Evolutionary conservation across 768 basidiomycete species (phyloP).

Genomic region (Boletus rubescentipes): DNA sequence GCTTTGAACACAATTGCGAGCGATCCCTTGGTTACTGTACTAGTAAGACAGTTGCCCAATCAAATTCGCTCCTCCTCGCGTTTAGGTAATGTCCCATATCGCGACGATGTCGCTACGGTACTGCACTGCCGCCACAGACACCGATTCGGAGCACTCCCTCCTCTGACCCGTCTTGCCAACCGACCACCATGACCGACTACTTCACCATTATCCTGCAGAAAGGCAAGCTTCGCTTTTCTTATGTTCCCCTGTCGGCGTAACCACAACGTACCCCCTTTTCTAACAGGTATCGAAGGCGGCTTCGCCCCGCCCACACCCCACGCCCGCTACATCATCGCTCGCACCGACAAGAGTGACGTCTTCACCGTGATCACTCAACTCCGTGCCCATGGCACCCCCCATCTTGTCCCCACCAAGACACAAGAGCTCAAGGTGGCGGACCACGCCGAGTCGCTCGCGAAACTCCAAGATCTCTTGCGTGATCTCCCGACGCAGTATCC

Average conservation of each 20-base stretch:
- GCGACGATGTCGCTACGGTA: not conserved
- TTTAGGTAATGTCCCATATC: not conserved
- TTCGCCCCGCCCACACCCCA: conserved; percentile 67
- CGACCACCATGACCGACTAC: conserved; percentile 17
- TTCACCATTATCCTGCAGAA: conserved; percentile 44
- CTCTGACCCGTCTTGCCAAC: not conserved
- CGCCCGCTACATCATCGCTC: conserved; percentile 53
- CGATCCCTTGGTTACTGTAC: too few relatives aligned
- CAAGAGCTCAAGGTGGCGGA: conserved; percentile 41
- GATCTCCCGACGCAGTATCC: conserved; percentile 38
- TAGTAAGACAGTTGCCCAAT: too few relatives aligned
- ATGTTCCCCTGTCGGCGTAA: not conserved
- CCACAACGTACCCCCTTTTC: not conserved
- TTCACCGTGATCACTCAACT: conserved; percentile 48
- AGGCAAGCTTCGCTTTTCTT: conserved; percentile 37
- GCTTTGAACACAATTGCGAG: too few relatives aligned
- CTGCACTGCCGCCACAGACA: not conserved
- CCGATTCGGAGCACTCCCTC: not conserved
- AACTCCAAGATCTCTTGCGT: conserved; percentile 61
- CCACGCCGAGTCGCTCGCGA: not conserved
- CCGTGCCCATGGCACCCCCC: conserved; percentile 48
- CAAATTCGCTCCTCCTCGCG: too few relatives aligned
- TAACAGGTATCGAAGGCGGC: conserved; percentile 65
- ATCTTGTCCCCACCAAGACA: conserved; percentile 45
- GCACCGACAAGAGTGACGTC: conserved; percentile 29